These are phyloP conservation scores for Conticribra weissflogii DNA, from an alignment of 108 stramenopile genomes.

Conservation along the genomic window DNA sequence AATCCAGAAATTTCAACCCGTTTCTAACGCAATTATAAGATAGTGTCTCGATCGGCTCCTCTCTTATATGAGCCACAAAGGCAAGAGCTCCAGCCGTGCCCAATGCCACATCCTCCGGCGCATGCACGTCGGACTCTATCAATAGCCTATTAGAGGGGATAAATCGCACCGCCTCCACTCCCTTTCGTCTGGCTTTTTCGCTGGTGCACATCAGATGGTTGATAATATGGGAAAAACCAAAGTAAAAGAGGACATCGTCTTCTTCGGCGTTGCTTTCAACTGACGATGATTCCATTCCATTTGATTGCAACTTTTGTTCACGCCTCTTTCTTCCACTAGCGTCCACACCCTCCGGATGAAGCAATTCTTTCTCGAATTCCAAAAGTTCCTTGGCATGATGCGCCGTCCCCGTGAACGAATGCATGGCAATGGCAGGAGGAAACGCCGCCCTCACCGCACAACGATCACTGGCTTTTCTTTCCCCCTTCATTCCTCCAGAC, in stretches of 20 bases:
- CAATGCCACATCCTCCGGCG: constrained; percentile 56
- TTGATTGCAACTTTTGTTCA: constrained; percentile 15
- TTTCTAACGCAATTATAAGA: constrained; percentile 46
- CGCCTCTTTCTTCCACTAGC: not conserved
- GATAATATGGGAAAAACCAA: constrained; percentile 85
- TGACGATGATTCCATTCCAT: not conserved
- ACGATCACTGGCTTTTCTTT: not conserved
- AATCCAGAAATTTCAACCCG: constrained; percentile 54
- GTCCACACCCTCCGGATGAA: constrained; percentile 24
- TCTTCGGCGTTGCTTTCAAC: not conserved
- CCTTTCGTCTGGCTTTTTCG: constrained; percentile 64
- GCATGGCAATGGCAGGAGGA: constrained; percentile 78
- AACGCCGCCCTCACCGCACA: constrained; percentile 24
- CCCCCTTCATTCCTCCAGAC: no score
- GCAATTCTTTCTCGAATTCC: constrained; percentile 46
- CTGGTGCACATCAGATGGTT: constrained; percentile 76
- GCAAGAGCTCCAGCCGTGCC: constrained; percentile 78
- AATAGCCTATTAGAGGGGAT: constrained; percentile 73
- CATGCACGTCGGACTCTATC: constrained; percentile 83
- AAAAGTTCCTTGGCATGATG: constrained; percentile 80
- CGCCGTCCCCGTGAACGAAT: constrained; percentile 84
- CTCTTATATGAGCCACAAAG: constrained; percentile 61
- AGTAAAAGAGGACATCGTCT: constrained; percentile 64
- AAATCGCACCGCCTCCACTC: constrained; percentile 60
- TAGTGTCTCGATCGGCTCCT: constrained; percentile 31